These are phyloP conservation scores for Russula ochroleuca DNA, from an alignment of 768 basidiomycete species.

Conservation along the genomic window DNA sequence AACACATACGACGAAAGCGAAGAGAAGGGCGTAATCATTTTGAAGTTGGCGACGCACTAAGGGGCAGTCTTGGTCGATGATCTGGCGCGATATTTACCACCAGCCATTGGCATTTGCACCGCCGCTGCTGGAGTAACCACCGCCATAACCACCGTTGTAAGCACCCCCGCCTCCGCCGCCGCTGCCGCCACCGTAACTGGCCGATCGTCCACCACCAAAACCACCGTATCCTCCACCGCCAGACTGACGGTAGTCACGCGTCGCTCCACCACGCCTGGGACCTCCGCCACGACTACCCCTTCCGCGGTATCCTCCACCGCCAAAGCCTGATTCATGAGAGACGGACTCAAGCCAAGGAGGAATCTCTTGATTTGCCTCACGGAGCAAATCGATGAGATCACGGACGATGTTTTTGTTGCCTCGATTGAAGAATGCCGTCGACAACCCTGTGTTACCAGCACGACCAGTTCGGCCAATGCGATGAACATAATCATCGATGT, in stretches of 20 bases:
- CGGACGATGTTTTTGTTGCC: slow-evolving; percentile 90
- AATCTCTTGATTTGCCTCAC: slow-evolving; percentile 95
- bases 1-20: slow-evolving; percentile 11
- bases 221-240: slow-evolving; percentile 37
- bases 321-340: slow-evolving; percentile 74
- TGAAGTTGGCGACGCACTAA: neutral
- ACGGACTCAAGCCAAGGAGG: slow-evolving; percentile 88
- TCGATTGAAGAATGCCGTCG: slow-evolving; percentile 94
- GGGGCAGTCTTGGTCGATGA: slow-evolving; percentile 1
- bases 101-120: slow-evolving; percentile 35
- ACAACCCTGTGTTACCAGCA: slow-evolving; percentile 95
- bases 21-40: slow-evolving; percentile 6
- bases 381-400: slow-evolving; percentile 87
- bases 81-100: slow-evolving; percentile 43
- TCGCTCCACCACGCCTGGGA: slow-evolving; percentile 56
- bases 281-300: slow-evolving; percentile 51
- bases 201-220: slow-evolving; percentile 35
- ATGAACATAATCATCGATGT: slow-evolving; percentile 99
- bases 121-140: slow-evolving; percentile 32
- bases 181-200: slow-evolving; percentile 37
- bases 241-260: slow-evolving; percentile 41
- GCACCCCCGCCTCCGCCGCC: too few relatives aligned
- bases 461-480: slow-evolving; percentile 98
- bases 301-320: slow-evolving; percentile 46
- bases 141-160: slow-evolving; percentile 31